Evolutionary conservation across 345 rosid species (phyloP), one percentile per base, ranked within the genome.

Genomic region (Salix purpurea): DNA sequence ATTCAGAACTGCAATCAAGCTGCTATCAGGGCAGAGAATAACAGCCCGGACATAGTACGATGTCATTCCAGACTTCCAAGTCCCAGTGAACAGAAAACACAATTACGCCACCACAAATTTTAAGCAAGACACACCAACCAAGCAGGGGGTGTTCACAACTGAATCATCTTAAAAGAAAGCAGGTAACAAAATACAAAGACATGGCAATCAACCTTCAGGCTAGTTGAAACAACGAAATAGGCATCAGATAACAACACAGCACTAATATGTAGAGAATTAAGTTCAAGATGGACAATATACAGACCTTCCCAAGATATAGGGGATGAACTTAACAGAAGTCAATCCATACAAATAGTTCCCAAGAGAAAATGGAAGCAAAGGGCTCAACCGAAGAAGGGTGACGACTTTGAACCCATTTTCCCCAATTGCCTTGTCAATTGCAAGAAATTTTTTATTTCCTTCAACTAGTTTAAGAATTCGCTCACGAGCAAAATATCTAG

Each of bases 381-480:
- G 99, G 78, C 99, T 96, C 80, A 96, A 86, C 5, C 98, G 89
- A 80, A 96, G 94, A 18, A 96, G 92, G 28, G 99, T 93, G 37
- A 96, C 98, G 64, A 96, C 94, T 85, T 81, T 86, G 82, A 96
- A 96, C 32, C 99, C 97, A 80, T 96, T 91, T 83, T 93, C 96
- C 75, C 99, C 99, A 48, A 96, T 92, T 8, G 99, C 99, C 86
- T 90, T 96, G 87, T 96, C 97, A 72, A 96, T 93, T 65, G 99
- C 99, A 44, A 91, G 94, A 81, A 96, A 96, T 77, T 91, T 96
- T 81, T 96, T 96, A 76, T 96, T 96, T 69, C 94, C 99, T 87
- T 93, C 88, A 24, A 96, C 99, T 76, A 96, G 83, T 83, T 91
- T 96, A 73, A 96, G 98, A 81, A 96, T 91, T 0, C 94, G 91